phyloP scores from a whole-genome alignment of 805 yeast species.

The Sugiyamaella qingdaonensis region DNA sequence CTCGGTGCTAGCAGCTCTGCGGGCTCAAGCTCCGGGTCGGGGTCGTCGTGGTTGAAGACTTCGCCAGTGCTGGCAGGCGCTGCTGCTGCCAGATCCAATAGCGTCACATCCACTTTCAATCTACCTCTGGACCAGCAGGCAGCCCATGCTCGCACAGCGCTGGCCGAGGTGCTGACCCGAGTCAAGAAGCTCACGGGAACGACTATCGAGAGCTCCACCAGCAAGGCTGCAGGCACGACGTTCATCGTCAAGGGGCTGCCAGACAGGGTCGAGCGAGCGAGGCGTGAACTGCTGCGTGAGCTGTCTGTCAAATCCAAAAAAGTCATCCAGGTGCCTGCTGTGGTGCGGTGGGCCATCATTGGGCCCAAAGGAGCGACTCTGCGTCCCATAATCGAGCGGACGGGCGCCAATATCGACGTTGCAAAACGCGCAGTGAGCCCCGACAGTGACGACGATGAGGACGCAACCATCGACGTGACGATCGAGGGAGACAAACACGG shows the following conservation, averaged over 20 bases:
- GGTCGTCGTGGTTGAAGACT: slow-evolving; percentile 7
- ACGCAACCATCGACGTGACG: slow-evolving; percentile 55
- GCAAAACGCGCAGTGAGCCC: slow-evolving; percentile 29
- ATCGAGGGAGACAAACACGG: slow-evolving; percentile 85
- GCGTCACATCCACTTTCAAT: slow-evolving; percentile 74
- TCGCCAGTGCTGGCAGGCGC: slow-evolving; percentile 13
- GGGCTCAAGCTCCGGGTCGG: slow-evolving; percentile 15
- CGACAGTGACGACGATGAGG: slow-evolving; percentile 54
- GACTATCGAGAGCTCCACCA: slow-evolving; percentile 76
- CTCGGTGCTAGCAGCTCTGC: slow-evolving; percentile 9
- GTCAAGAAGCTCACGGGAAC: slow-evolving; percentile 60
- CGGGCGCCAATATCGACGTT: slow-evolving; percentile 69
- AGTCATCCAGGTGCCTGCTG: slow-evolving; percentile 66
- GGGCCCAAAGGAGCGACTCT: slow-evolving; percentile 83
- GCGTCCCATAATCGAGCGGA: slow-evolving; percentile 68
- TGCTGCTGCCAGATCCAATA: slow-evolving; percentile 47
- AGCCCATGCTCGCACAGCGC: slow-evolving; percentile 56
- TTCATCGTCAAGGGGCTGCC: slow-evolving; percentile 76
- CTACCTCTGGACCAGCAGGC: slow-evolving; percentile 67
- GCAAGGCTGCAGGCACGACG: slow-evolving; percentile 71
- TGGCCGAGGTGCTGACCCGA: slow-evolving; percentile 59
- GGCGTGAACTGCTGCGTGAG: slow-evolving; percentile 67
- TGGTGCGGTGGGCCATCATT: slow-evolving; percentile 70
- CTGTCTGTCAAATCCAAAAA: slow-evolving; percentile 69
- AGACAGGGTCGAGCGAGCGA: slow-evolving; percentile 61